These are phyloP conservation scores for Cinnamomum chago DNA, from an alignment of 164 flowering plant species.

Conservation along the genomic window DNA sequence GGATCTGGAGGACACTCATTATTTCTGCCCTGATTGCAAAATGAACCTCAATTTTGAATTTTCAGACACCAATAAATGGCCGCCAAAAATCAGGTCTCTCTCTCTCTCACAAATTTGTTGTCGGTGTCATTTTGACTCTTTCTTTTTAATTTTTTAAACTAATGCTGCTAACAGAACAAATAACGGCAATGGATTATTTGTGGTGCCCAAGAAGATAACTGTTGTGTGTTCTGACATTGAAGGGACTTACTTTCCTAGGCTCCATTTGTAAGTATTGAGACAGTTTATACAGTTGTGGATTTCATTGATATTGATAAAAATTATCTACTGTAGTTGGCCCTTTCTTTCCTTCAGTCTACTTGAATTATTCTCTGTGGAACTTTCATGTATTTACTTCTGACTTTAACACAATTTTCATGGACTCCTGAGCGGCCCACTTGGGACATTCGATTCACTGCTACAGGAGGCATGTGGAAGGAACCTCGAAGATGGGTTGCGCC, in stretches of 20 bases:
- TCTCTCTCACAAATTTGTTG: no score
- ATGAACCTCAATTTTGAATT: conserved; percentile 74
- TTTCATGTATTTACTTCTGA: neutral
- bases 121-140: neutral
- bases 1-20: conserved; percentile 67
- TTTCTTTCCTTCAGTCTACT: neutral
- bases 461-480: no score
- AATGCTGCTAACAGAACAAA: conserved; percentile 34
- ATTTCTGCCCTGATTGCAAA: conserved; percentile 92
- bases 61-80: conserved; percentile 40
- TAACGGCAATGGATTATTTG: conserved; percentile 15
- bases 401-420: neutral
- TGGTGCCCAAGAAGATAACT: conserved; percentile 42
- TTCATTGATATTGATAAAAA: neutral
- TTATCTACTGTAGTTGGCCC: neutral
- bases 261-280: conserved; percentile 63
- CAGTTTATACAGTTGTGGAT: neutral
- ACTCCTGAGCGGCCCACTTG: neutral
- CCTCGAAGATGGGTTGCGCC: no score
- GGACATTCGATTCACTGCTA: no score
- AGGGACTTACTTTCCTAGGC: conserved; percentile 69
- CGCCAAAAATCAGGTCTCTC: conserved; percentile 39
- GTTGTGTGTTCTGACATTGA: conserved; percentile 86
- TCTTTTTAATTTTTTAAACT: neutral
- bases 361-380: neutral